These are phyloP conservation scores for Hanseniaspora lachancei DNA, from an alignment of 805 yeast genomes.

Conservation along the genomic window DNA sequence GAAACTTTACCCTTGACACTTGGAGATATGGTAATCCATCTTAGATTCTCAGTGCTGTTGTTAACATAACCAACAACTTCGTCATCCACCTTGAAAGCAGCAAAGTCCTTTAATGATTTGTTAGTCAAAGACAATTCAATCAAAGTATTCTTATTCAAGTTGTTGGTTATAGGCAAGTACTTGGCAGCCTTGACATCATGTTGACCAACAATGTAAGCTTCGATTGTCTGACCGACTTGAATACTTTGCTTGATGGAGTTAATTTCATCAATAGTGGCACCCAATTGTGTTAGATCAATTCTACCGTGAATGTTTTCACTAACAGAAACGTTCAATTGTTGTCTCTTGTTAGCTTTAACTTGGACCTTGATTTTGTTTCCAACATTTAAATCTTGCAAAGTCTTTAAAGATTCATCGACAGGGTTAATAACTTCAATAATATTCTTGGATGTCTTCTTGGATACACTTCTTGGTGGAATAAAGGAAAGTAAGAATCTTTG, in stretches of 20 bases:
- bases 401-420: constrained; percentile 40
- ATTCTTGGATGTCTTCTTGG: constrained; percentile 7
- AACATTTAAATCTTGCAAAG: constrained; percentile 38
- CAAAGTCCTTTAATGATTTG: constrained; percentile 24
- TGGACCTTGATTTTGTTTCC: constrained; percentile 52
- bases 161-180: constrained; percentile 53
- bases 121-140: constrained; percentile 50
- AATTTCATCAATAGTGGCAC: constrained; percentile 41
- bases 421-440: constrained; percentile 35
- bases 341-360: constrained; percentile 50
- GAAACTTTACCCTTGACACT: constrained; percentile 47
- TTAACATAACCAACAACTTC: constrained; percentile 49
- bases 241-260: constrained; percentile 44
- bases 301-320: constrained; percentile 74
- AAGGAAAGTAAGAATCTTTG: constrained; percentile 59
- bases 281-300: constrained; percentile 61
- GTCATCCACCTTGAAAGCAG: constrained; percentile 38
- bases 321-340: constrained; percentile 60
- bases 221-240: constrained; percentile 42
- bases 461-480: constrained; percentile 27
- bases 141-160: constrained; percentile 40
- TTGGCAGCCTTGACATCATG: constrained; percentile 59
- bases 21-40: constrained; percentile 63
- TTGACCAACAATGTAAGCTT: constrained; percentile 60
- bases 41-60: constrained; percentile 43